Conservation (phyloP, 768 basidiomycete species). For the Phaeolepiota aurea region DNA sequence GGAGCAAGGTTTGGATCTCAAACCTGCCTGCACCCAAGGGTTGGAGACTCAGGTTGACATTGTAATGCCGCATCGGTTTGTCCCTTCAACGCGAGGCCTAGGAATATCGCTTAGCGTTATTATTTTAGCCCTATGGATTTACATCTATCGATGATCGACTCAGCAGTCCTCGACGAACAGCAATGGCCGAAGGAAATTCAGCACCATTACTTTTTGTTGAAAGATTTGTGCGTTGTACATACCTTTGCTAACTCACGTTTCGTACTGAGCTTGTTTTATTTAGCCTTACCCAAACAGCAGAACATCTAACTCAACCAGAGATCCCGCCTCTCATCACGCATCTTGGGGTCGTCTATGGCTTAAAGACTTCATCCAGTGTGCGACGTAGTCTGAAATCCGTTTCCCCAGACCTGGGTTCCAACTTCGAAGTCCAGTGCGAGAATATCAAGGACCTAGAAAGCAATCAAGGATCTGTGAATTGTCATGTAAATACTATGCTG, state of each 20-base stretch:
- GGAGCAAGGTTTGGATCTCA: neutral
- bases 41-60: constrained; percentile 33
- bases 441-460: constrained; percentile 46
- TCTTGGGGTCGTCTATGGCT: constrained; percentile 24
- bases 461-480: constrained; percentile 38
- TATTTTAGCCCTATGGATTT: constrained; percentile 42
- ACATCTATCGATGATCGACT: constrained; percentile 34
- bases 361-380: constrained; percentile 38
- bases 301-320: neutral
- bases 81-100: neutral
- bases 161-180: constrained; percentile 13
- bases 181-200: constrained; percentile 33
- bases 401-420: constrained; percentile 5
- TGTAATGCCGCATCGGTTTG: constrained; percentile 53
- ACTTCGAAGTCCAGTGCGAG: constrained; percentile 30
- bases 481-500: constrained; percentile 36
- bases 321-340: neutral
- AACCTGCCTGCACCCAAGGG: constrained; percentile 23
- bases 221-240: constrained; percentile 26
- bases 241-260: no score
- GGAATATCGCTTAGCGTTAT: neutral
- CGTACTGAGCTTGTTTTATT: neutral
- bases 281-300: neutral
- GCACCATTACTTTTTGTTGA: constrained; percentile 29
- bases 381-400: constrained; percentile 30